phyloP scores from a whole-genome alignment of 2,329 filamentous ascomycete species.

The Pestalotiopsis sp. region DNA sequence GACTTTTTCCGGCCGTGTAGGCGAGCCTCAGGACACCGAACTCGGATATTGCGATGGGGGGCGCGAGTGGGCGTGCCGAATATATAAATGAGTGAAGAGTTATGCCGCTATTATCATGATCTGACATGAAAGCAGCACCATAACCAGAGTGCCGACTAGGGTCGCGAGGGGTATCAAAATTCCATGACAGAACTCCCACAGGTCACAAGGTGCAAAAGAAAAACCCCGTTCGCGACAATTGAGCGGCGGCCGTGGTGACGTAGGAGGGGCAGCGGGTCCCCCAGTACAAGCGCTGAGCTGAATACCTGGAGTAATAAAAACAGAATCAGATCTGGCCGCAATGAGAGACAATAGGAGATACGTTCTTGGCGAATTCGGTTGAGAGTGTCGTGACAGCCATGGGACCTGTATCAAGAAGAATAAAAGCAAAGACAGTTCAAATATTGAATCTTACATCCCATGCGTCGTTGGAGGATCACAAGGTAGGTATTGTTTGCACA shows the following conservation, averaged over 20 bases:
- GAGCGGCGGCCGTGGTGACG: not conserved
- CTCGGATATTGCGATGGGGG: not conserved
- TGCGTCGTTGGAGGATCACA: not conserved
- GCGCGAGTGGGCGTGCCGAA: not conserved
- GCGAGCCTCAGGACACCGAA: not conserved
- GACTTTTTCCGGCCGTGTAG: not conserved
- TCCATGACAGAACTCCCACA: not conserved
- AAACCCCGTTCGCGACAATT: not conserved
- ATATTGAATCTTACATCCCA: no score
- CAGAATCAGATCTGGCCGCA: not conserved
- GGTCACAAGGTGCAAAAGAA: not conserved
- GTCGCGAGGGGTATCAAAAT: not conserved
- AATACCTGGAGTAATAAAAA: not conserved
- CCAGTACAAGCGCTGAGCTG: not conserved
- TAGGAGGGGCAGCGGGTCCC: constrained; percentile 7
- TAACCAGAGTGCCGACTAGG: not conserved
- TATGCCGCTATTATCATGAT: not conserved
- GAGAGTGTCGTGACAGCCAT: not conserved
- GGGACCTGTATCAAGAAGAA: not conserved
- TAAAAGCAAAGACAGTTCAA: no score
- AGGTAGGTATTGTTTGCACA: not conserved
- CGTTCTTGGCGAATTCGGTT: no score
- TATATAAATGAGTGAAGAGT: not conserved
- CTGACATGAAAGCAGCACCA: not conserved
- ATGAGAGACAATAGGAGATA: not conserved